Evolutionary conservation across 805 yeast species (phyloP).

Genomic region (Hanseniaspora valbyensis): DNA sequence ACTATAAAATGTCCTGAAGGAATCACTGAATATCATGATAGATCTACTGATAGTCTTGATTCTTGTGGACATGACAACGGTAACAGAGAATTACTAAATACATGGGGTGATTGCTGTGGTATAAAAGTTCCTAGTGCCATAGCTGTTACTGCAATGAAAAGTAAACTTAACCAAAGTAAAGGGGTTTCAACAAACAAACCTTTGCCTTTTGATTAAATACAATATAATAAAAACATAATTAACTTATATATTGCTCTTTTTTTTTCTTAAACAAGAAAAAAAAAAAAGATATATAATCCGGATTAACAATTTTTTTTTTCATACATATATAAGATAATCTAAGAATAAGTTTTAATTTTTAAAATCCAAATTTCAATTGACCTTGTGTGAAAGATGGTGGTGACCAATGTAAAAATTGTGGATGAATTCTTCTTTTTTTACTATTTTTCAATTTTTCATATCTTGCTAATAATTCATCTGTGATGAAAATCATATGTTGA

Average conservation of each 20-base stretch:
- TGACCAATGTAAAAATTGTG: constrained; percentile 69
- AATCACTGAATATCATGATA: constrained; percentile 33
- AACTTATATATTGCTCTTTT: background rate
- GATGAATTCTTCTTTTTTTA: constrained; percentile 65
- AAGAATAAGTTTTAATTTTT: background rate
- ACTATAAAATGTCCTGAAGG: constrained; percentile 65
- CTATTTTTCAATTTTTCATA: constrained; percentile 62
- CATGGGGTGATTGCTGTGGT: constrained; percentile 98
- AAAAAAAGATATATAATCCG: too few species aligned
- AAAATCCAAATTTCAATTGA: constrained; percentile 72
- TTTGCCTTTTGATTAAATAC: constrained; percentile 61
- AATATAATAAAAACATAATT: too few species aligned
- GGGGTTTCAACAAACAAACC: constrained; percentile 26
- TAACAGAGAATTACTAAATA: constrained; percentile 31
- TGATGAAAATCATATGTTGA: constrained; percentile 79
- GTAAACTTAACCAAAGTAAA: constrained; percentile 6
- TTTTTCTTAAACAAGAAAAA: too few species aligned
- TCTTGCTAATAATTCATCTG: constrained; percentile 67
- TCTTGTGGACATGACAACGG: constrained; percentile 32
- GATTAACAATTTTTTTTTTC: too few species aligned
- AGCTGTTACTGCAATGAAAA: constrained; percentile 63
- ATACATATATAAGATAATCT: constrained; percentile 1
- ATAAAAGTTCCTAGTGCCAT: constrained; percentile 91
- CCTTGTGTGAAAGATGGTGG: constrained; percentile 94
- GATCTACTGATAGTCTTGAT: constrained; percentile 20